Conservation (phyloP, 169 alveolate species). For the Sarcocystis neurona region DNA sequence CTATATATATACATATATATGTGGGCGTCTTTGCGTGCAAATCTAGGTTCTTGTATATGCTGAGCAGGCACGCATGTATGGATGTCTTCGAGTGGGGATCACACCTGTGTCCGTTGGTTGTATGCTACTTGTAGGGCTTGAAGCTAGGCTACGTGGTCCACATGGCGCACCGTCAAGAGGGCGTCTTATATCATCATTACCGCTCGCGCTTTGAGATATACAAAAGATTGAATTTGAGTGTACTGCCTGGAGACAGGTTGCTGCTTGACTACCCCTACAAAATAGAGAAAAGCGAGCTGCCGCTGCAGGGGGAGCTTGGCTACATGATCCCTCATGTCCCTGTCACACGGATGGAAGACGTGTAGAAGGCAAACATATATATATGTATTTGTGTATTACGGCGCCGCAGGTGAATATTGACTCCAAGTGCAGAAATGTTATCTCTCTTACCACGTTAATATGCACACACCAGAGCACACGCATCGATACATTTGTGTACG, state of each 20-base stretch:
- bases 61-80: not conserved
- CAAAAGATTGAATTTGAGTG: not conserved
- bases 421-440: too few relatives aligned
- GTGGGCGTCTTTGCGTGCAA: not conserved
- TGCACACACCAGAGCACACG: too few relatives aligned
- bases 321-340: slow-evolving; percentile 14
- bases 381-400: too few relatives aligned
- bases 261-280: slow-evolving; percentile 9
- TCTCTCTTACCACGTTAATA: too few relatives aligned
- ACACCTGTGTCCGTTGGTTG: not conserved
- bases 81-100: not conserved
- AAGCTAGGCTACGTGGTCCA: slow-evolving; percentile 68
- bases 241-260: slow-evolving; percentile 3
- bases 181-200: slow-evolving; percentile 57
- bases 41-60: not conserved
- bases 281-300: not conserved
- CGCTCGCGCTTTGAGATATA: slow-evolving; percentile 67
- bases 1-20: too few relatives aligned
- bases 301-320: slow-evolving; percentile 7
- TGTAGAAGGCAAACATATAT: not conserved
- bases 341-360: not conserved
- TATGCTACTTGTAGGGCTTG: slow-evolving; percentile 66
- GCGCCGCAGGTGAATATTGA: too few relatives aligned
- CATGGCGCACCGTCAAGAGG: slow-evolving; percentile 69
- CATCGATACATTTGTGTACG: too few relatives aligned